Evolutionary conservation across 2,329 filamentous ascomycete genomes (phyloP), one percentile per base, ranked within the genome.

Genomic region (Hymenoscyphus albidus): DNA sequence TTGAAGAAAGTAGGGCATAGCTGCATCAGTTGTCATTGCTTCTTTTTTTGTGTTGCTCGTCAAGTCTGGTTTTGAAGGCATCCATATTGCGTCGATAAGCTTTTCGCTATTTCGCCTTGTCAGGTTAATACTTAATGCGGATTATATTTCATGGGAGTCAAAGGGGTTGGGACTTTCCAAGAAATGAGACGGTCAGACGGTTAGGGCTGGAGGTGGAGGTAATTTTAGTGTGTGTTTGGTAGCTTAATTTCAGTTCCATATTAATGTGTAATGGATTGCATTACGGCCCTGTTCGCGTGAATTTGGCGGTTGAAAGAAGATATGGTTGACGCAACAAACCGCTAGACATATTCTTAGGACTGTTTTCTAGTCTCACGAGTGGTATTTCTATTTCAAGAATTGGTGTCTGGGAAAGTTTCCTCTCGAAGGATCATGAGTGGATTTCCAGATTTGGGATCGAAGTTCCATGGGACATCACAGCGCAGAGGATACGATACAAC

Each of bases 21-120:
- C 54, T 51, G 3, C n/a, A 22, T 22, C 55, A 14, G 48, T 60
- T 58, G n/a, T n/a, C 22, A 14, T 48, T 61, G 31, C 13, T 54
- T 35, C 16, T 27, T 59, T n/a, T 51, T 51, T 55, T 59, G 51
- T 62, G 42, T 64, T 59, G 44, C 59, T 59, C 4, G 12, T 42
- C 22, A 58, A 44, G 32, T 40, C 65, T 63, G 62, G 42, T 22
- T 61, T 57, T 64, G 61, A 44, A 51, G 61, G 61, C 59, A 68
- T 64, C 48, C 48, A 62, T 59, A 64, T 61, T 62, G 58, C 39
- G 32, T 14, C 32, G 32, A 40, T 27, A n/a, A 32, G 59, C 16
- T 59, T 38, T 48, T 62, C 48, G 51, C 58, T 51, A 58, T 63
- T 62, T 61, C 31, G 51, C 38, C 35, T 44, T 67, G 58, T 65